A percentile compares a stretch with the other conserved stretches of the same genome.
These are phyloP conservation scores for Fusarium begoniae DNA, from an alignment of 2,329 filamentous ascomycete genomes.

Conservation along the genomic window DNA sequence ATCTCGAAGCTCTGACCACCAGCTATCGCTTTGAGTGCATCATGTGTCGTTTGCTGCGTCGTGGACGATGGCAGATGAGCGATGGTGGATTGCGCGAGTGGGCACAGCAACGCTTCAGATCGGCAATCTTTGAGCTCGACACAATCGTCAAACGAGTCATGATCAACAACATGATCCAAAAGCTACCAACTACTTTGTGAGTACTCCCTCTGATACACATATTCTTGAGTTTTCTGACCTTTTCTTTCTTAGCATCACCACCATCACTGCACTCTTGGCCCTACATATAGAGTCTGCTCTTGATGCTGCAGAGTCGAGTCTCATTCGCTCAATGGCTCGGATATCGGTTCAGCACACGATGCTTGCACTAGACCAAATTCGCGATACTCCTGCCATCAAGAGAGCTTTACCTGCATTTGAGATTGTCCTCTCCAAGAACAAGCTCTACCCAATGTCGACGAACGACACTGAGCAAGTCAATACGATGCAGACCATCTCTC, in stretches of 20 bases:
- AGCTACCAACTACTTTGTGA: constrained; percentile 11
- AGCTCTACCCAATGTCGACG: not conserved
- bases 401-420: constrained; percentile 8
- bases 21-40: constrained; percentile 32
- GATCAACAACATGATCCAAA: not conserved
- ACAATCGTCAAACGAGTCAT: constrained; percentile 12
- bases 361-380: not conserved
- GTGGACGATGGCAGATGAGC: not conserved
- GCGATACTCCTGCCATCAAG: constrained; percentile 1
- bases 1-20: not conserved
- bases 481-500: not conserved
- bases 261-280: not conserved
- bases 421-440: constrained; percentile 8
- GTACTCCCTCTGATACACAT: accelerated
- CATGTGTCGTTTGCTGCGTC: constrained; percentile 18
- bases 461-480: not conserved
- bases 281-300: constrained; percentile 7
- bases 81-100: not conserved
- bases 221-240: accelerated
- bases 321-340: not conserved
- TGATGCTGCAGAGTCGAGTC: not conserved
- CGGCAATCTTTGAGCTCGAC: constrained; percentile 19
- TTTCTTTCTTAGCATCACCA: not conserved
- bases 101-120: constrained; percentile 22
- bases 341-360: constrained; percentile 12